Percentiles rank a stretch among this genome's conserved stretches.
Conservation (phyloP, 1,139 yeast species). For the Geotrichum reessii region DNA sequence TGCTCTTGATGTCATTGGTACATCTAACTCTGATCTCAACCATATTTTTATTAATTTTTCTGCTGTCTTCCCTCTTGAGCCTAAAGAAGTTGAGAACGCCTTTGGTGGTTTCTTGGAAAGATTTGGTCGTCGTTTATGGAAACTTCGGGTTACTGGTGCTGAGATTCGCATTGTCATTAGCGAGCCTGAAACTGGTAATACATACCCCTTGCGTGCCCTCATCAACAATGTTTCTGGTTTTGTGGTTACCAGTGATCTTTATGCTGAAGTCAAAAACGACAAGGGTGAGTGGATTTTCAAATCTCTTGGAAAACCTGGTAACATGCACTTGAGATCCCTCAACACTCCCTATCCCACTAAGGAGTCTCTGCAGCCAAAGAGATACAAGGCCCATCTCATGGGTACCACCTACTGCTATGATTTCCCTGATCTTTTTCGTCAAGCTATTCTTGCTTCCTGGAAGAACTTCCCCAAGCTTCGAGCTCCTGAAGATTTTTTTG, state of each 20-base stretch:
- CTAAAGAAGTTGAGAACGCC: conserved; percentile 95
- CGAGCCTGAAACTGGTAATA: conserved; percentile 72
- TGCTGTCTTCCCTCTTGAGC: conserved; percentile 87
- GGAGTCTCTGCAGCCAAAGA: conserved; percentile 96
- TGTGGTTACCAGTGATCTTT: conserved; percentile 90
- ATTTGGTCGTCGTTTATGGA: conserved; percentile 94
- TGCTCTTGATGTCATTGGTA: conserved; percentile 88
- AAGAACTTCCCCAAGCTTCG: conserved; percentile 47
- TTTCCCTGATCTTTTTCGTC: conserved; percentile 97
- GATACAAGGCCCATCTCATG: conserved; percentile 97
- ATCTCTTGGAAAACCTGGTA: conserved; percentile 77
- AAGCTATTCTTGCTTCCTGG: conserved; percentile 85
- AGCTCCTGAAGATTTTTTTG: conserved; percentile 73
- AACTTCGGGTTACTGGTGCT: conserved; percentile 94
- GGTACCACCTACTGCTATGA: conserved; percentile 98
- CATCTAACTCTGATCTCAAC: conserved; percentile 93
- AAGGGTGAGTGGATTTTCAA: conserved; percentile 96
- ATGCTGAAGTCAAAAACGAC: conserved; percentile 86
- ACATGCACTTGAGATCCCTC: conserved; percentile 94
- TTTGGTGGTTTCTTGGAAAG: conserved; percentile 97
- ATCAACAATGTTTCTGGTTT: conserved; percentile 95
- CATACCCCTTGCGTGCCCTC: conserved; percentile 94
- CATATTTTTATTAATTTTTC: conserved; percentile 95
- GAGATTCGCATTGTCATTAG: conserved; percentile 94
- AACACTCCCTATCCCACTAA: conserved; percentile 95